Percentiles rank a stretch among this genome's conserved stretches.
phyloP scores from a whole-genome alignment of 2,329 filamentous ascomycete species.

The Hypoxylon sp. region DNA sequence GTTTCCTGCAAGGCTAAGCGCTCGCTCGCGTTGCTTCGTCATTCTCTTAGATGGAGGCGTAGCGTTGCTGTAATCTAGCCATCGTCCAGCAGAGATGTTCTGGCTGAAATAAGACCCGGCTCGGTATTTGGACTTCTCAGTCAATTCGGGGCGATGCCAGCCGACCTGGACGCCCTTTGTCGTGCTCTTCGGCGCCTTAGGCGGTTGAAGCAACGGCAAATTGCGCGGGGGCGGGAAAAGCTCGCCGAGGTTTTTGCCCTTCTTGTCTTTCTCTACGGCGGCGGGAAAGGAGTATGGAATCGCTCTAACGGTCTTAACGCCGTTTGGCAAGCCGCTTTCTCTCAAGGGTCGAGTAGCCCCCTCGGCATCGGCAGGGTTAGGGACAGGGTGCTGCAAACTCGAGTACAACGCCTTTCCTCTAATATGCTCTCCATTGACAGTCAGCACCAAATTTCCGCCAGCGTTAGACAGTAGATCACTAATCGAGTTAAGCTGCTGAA shows the following conservation, averaged over 20 bases:
- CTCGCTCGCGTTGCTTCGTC: conserved; percentile 75
- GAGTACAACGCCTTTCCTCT: conserved; percentile 84
- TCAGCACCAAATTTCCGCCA: conserved; percentile 70
- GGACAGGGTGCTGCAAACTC: conserved; percentile 70
- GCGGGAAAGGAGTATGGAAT: conserved; percentile 54
- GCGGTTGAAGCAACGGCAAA: conserved; percentile 72
- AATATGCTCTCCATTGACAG: conserved; percentile 77
- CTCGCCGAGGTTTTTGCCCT: conserved; percentile 73
- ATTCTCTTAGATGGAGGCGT: conserved; percentile 62
- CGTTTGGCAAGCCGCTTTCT: conserved; percentile 75
- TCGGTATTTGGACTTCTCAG: conserved; percentile 63
- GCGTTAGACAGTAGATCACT: conserved; percentile 52
- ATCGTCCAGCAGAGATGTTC: conserved; percentile 71
- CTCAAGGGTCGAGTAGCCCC: conserved; percentile 57
- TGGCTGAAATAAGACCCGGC: conserved; percentile 72
- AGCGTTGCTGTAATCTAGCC: conserved; percentile 74
- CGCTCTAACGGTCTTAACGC: conserved; percentile 74
- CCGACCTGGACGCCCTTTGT: conserved; percentile 68
- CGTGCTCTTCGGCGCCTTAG: conserved; percentile 74
- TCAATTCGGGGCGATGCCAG: conserved; percentile 63
- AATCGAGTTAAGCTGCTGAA: conserved; percentile 50
- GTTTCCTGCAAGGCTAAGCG: conserved; percentile 70
- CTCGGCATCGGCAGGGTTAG: conserved; percentile 40
- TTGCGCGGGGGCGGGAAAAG: conserved; percentile 74
- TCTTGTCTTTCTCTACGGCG: conserved; percentile 58